Base-by-base conservation (phyloP, 176 grass and related monocot genomes). In the Saccharum officinarum region DNA sequence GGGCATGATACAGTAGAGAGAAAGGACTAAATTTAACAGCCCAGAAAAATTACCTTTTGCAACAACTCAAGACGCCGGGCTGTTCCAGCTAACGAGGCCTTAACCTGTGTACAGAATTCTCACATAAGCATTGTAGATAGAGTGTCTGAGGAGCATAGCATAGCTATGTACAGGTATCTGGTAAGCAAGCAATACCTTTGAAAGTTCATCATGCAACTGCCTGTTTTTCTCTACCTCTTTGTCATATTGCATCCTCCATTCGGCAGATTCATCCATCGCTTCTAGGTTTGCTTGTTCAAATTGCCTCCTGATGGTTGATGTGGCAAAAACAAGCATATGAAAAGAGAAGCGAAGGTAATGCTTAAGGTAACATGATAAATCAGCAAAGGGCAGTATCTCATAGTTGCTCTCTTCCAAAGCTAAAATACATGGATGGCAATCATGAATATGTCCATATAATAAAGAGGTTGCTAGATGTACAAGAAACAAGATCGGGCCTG, bases 251-350 rank as follows among this genome's bases (percentile, higher is more conserved):
- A 89, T 83, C 80, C 93, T 91, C 91, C 96, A 98, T 87, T 95
- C 96, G 8, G 93, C 96, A 75, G 96, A 98, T 89, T 98, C 96
- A 86, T 98, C 96, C 96, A 98, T 98, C 13, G 96, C 93, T 85
- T 98, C 96, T 77, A 98, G 61, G 78, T 92, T 98, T 50, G 91
- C 93, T 38, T 77, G 84, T 23, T 90, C 80, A 60, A 87, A 90
- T 31, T 90, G 89, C 49, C 84, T 90, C 75, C 89, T 94, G 90
- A 89, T 75, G 75, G 82, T 86, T 89, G 49, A 28, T 70, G 40
- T 65, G 33, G 82, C 1, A 68, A 75, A 40, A 7, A 39, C 0
- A 26, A 11, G 10, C 14, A 47, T 54, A 81, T 13, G 25, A 70
- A 57, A 82, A 71, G 22, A 82, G n/a, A 82, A 59, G 46, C 47